phyloP scores from a whole-genome alignment of 2,329 filamentous ascomycete genomes.

The Xylariales sp. region DNA sequence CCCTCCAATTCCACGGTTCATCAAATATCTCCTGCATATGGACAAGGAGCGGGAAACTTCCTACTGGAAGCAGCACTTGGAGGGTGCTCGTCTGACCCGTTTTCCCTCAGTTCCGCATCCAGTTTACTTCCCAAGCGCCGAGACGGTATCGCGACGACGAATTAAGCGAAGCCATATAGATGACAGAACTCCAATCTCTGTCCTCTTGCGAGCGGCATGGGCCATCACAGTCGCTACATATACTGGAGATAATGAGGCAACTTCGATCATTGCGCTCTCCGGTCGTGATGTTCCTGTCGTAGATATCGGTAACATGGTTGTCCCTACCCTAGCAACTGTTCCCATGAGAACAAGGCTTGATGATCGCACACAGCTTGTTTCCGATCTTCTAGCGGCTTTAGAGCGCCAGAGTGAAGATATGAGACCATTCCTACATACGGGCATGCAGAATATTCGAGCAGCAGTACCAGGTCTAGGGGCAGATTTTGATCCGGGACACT shows the following conservation, averaged over 20 bases:
- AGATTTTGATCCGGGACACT: background rate
- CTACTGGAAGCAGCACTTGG: background rate
- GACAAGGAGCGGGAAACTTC: background rate
- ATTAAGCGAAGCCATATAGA: background rate
- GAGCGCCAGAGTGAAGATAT: background rate
- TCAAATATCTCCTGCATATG: background rate
- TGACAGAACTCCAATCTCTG: background rate
- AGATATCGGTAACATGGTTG: background rate
- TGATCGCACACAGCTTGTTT: background rate
- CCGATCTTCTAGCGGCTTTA: background rate
- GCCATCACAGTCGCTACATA: background rate
- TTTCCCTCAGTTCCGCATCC: background rate
- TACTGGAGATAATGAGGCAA: background rate
- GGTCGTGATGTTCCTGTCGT: background rate
- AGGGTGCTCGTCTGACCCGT: background rate
- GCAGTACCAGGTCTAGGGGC: background rate
- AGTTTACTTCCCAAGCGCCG: background rate
- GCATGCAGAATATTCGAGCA: background rate
- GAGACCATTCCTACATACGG: background rate
- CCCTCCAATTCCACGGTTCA: background rate
- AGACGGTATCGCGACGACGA: background rate
- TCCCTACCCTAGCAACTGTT: background rate
- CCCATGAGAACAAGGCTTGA: background rate
- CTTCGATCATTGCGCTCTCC: background rate
- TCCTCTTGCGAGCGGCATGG: background rate